These are phyloP conservation scores for Wickerhamomyces hampshirensis DNA, from an alignment of 805 yeast species.

Conservation along the genomic window DNA sequence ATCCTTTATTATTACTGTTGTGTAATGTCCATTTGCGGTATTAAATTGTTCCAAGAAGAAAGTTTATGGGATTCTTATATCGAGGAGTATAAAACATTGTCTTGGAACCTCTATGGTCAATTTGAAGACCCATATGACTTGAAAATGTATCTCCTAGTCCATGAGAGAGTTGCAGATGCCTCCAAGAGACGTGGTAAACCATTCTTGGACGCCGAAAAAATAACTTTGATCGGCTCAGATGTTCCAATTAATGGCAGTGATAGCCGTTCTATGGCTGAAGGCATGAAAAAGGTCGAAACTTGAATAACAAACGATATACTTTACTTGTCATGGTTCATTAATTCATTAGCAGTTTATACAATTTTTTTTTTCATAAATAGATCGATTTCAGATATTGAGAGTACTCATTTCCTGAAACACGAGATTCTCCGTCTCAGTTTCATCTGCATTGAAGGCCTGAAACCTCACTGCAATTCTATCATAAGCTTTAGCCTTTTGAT, in stretches of 20 bases:
- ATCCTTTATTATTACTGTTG: conserved; percentile 17
- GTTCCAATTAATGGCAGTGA: conserved; percentile 4
- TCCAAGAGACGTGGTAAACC: conserved; percentile 11
- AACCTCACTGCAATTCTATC: conserved; percentile 1
- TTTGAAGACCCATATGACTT: conserved; percentile 19
- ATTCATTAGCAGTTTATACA: no score
- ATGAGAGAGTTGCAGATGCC: conserved; percentile 4
- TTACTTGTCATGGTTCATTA: no score
- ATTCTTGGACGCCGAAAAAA: conserved; percentile 10
- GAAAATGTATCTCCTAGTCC: conserved; percentile 14
- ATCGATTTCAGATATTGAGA: no score
- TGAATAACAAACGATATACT: no score
- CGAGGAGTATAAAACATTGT: conserved; percentile 7
- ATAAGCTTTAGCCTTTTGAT: conserved; percentile 6
- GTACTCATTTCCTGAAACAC: no score
- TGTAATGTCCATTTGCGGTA: conserved; percentile 19
- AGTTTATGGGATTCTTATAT: conserved; percentile 20
- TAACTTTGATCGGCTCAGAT: conserved; percentile 11
- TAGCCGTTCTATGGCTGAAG: no score
- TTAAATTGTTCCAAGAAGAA: conserved; percentile 14
- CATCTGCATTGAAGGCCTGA: background rate
- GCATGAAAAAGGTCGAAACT: no score
- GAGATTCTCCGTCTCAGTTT: no score
- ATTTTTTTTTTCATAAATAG: no score
- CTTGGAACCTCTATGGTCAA: conserved; percentile 7